Conservation (phyloP, 306 rosid species). For the Fragaria nilgerrensis region DNA sequence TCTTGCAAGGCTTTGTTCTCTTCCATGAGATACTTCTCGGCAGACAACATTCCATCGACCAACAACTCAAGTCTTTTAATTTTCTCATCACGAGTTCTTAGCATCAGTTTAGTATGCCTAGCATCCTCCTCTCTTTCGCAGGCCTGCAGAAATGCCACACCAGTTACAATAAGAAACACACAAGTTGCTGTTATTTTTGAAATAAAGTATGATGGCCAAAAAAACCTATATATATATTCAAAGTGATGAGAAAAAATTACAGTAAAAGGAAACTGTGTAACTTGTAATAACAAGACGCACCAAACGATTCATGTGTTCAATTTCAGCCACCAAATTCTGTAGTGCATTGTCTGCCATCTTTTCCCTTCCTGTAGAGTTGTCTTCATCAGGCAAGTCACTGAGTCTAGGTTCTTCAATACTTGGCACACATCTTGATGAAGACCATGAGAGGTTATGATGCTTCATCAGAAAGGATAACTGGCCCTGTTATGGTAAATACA, state of each 20-base stretch:
- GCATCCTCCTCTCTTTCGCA: conserved; percentile 64
- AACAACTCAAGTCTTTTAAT: conserved; percentile 68
- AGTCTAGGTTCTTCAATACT: conserved; percentile 45
- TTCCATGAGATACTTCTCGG: conserved; percentile 65
- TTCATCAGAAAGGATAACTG: conserved; percentile 73
- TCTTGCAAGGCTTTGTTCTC: conserved; percentile 65
- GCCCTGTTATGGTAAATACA: conserved; percentile 51
- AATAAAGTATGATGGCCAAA: conserved; percentile 16
- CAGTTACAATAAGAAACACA: conserved; percentile 26
- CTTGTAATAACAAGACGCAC: conserved; percentile 38
- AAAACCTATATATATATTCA: neutral
- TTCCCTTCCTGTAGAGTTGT: conserved; percentile 53
- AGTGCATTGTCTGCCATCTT: conserved; percentile 58
- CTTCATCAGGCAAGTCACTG: conserved; percentile 43
- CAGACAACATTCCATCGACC: conserved; percentile 57
- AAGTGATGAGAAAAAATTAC: conserved; percentile 6
- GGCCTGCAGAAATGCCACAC: conserved; percentile 50
- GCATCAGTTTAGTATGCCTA: conserved; percentile 43
- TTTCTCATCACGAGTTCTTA: conserved; percentile 68
- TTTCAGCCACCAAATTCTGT: conserved; percentile 58
- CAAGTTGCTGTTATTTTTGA: conserved; percentile 12
- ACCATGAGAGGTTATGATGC: conserved; percentile 31
- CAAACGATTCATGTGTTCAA: conserved; percentile 52
- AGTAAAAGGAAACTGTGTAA: neutral
- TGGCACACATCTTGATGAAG: conserved; percentile 46